phyloP scores from a whole-genome alignment of 2,329 filamentous ascomycete genomes.

The Gremmenia infestans region DNA sequence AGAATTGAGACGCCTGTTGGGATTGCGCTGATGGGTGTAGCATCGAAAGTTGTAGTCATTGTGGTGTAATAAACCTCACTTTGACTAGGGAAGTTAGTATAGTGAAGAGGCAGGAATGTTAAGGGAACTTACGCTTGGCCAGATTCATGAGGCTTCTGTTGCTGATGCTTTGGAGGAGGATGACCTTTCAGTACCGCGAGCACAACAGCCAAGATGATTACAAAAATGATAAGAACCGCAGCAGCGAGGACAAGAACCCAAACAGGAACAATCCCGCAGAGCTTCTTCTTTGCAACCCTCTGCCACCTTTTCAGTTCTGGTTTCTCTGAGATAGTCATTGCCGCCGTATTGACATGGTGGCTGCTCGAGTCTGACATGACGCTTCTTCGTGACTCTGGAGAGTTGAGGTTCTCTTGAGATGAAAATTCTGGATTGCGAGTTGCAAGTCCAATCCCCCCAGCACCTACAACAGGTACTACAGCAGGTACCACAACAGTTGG shows the following conservation, averaged over 20 bases:
- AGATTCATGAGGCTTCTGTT: background rate
- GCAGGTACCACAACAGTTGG: conserved; percentile 26
- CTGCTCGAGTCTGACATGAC: conserved; percentile 46
- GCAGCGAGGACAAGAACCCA: conserved; percentile 54
- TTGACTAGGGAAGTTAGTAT: conserved; percentile 11
- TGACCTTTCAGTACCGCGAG: conserved; percentile 23
- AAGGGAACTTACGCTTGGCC: conserved; percentile 19
- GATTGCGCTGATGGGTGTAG: conserved; percentile 44
- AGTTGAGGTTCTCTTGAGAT: conserved; percentile 49
- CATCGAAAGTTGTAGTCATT: conserved; percentile 42
- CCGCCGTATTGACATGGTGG: conserved; percentile 49
- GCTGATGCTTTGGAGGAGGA: background rate
- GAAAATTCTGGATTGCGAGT: conserved; percentile 59
- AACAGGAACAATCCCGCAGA: conserved; percentile 55
- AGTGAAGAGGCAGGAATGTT: background rate
- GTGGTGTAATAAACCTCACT: conserved; percentile 16
- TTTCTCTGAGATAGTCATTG: conserved; percentile 44
- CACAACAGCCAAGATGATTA: conserved; percentile 48
- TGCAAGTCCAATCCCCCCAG: conserved; percentile 56
- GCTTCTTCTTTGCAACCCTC: conserved; percentile 45
- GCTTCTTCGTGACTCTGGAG: conserved; percentile 47
- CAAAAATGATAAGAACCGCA: conserved; percentile 51
- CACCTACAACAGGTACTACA: conserved; percentile 37
- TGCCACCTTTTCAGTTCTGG: conserved; percentile 46
- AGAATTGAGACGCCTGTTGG: conserved; percentile 49